Evolutionary conservation across 495 filamentous ascomycete genomes (phyloP).

Genomic region (Daldinia concentrica): DNA sequence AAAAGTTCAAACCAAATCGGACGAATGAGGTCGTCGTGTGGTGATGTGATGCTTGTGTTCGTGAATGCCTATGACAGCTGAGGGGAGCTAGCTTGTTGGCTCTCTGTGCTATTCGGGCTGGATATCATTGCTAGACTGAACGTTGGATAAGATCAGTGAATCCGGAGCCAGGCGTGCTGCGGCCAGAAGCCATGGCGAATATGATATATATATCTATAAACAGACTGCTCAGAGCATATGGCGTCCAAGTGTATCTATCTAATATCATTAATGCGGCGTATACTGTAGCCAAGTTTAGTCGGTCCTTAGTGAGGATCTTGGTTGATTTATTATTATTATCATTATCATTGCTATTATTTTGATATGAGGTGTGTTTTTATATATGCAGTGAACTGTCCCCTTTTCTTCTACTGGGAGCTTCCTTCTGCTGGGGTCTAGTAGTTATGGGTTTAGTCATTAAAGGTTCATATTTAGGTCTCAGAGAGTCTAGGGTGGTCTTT

Average conservation of each 20-base stretch:
- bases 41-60: slow-evolving; percentile 1
- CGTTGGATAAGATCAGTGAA: neutral
- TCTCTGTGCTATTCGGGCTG: neutral
- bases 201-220: neutral
- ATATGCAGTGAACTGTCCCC: neutral
- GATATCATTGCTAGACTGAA: neutral
- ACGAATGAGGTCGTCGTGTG: neutral
- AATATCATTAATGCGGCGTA: neutral
- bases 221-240: neutral
- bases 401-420: too few species aligned
- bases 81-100: neutral
- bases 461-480: too few species aligned
- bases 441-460: too few species aligned
- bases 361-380: neutral
- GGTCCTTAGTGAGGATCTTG: neutral
- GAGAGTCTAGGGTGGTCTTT: too few species aligned
- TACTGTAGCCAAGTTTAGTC: neutral
- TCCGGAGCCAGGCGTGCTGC: neutral
- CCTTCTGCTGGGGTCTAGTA: too few species aligned
- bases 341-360: neutral
- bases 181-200: neutral
- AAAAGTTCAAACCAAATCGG: slow-evolving; percentile 21
- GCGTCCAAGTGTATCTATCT: neutral
- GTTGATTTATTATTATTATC: neutral
- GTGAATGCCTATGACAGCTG: neutral